Evolutionary conservation across 768 basidiomycete genomes (phyloP).

Genomic region (Dendrothele bispora): DNA sequence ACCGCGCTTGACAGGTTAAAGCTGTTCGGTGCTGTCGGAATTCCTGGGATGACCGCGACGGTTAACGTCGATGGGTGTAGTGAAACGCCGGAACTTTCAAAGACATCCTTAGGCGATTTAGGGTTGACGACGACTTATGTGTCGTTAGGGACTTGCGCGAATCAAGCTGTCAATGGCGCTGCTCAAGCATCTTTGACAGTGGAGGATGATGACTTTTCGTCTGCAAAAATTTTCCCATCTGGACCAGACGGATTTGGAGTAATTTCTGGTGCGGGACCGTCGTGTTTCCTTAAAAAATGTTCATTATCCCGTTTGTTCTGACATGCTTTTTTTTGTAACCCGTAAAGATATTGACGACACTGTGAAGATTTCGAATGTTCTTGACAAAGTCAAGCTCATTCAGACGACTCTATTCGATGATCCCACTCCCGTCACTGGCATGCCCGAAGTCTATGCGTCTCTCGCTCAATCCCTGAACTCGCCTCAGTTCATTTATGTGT

Average conservation of each 20-base stretch:
- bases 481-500: constrained; percentile 43
- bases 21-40: constrained; percentile 32
- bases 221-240: constrained; percentile 34
- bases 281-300: constrained; percentile 6
- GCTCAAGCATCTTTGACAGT: constrained; percentile 19
- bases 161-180: constrained; percentile 7
- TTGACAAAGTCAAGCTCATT: constrained; percentile 31
- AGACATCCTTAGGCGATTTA: constrained; percentile 29
- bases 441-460: constrained; percentile 43
- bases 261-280: constrained; percentile 38
- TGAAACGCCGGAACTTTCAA: constrained; percentile 17
- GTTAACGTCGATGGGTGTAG: constrained; percentile 33
- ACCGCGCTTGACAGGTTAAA: constrained; percentile 29
- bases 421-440: constrained; percentile 41
- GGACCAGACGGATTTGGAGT: constrained; percentile 39
- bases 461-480: constrained; percentile 33
- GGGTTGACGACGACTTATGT: constrained; percentile 34
- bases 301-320: neutral
- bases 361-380: constrained; percentile 40
- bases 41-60: constrained; percentile 30
- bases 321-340: neutral
- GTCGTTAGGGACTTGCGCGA: constrained; percentile 31
- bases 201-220: constrained; percentile 15
- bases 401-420: constrained; percentile 40
- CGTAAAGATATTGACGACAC: constrained; percentile 44